Evolutionary conservation across 23 red algal species (phyloP), one percentile per base, ranked within the genome.

Genomic region (Gracilaria gracilis): DNA sequence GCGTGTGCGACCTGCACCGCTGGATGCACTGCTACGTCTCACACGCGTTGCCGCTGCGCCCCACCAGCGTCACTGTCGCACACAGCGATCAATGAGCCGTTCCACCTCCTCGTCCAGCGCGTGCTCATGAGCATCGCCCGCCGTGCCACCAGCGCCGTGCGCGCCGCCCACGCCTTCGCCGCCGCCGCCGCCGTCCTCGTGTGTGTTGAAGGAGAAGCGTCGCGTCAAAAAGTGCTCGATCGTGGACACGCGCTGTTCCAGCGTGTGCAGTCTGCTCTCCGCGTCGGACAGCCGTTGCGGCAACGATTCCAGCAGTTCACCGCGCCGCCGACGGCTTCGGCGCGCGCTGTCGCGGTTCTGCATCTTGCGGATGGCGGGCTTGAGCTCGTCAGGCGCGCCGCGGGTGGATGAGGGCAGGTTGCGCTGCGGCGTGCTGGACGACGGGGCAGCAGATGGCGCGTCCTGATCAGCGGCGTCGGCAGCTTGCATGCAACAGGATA

Each of bases 341-440:
- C 64, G 82, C 38, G 82, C 82, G 21, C 57, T 67, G 24, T 86
- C 64, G 58, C 65, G 61, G 82, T 86, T 86, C 49, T 86, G 84
- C 24, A 54, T 24, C 54, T 87, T 87, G 35, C 82, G 82, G 49
- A 86, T 86, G 59, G 82, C 82, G 19, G 62, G 37, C 34, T 73
- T 86, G 61, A 86, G 82, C 39, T 86, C 62, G 35, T 86, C 62
- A 11, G 82, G 82, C 35, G 82, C 82, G 31, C 82, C 82, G 59
- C 82, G 59, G 12, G 65, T 67, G 27, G 82, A 72, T 21, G 58
- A 44, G 19, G 82, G 83, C 34, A 86, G 82, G n/a, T n/a, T n/a
- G n/a, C n/a, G n/a, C n/a, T n/a, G n/a, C n/a, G n/a, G n/a, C n/a
- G n/a, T n/a, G n/a, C n/a, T n/a, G n/a, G n/a, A n/a, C n/a, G n/a